These are phyloP conservation scores for Penicillium canariense DNA, from an alignment of 495 filamentous ascomycete species.

Conservation along the genomic window DNA sequence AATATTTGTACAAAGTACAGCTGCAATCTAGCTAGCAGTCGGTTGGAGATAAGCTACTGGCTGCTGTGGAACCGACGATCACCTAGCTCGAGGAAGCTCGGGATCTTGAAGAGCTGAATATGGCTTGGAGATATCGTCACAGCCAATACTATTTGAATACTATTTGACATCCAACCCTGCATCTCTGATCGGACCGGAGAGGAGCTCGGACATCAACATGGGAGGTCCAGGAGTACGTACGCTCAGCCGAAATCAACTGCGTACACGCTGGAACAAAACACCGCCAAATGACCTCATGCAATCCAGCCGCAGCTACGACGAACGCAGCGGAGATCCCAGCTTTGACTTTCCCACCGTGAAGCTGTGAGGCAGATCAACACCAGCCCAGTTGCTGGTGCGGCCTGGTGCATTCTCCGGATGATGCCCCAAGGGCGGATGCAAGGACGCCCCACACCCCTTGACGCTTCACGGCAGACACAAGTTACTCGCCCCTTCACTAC, in stretches of 20 bases:
- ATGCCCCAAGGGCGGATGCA: conserved; percentile 25
- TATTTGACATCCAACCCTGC: not conserved
- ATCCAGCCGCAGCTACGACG: not conserved
- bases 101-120: not conserved
- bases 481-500: not conserved
- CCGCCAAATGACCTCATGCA: no score
- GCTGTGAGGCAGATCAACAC: conserved; percentile 8
- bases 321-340: not conserved
- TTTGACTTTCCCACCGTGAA: conserved; percentile 3
- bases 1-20: not conserved
- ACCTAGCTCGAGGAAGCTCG: not conserved
- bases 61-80: conserved; percentile 15
- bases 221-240: not conserved
- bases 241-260: not conserved
- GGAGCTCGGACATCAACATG: not conserved
- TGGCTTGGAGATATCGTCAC: no score
- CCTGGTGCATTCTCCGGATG: conserved; percentile 15
- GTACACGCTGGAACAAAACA: not conserved
- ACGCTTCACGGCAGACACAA: not conserved
- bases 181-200: no score
- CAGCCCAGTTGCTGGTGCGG: conserved; percentile 12
- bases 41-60: not conserved
- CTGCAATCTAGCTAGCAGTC: not conserved
- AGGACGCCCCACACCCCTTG: conserved; percentile 20
- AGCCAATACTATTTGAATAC: no score